Base-by-base conservation (phyloP, 441 rosid genomes). In the Populus hybrid region DNA sequence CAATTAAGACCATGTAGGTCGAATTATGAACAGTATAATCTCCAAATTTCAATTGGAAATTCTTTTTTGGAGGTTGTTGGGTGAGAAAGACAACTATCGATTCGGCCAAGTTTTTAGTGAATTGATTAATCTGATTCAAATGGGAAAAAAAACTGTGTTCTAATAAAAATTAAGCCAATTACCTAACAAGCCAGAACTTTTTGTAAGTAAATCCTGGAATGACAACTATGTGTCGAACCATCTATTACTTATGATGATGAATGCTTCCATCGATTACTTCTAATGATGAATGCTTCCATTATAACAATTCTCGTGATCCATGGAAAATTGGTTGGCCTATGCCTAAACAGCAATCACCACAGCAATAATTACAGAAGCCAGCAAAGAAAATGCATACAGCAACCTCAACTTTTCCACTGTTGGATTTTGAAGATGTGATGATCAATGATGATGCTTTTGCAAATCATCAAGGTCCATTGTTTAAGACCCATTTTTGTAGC, bases 201-300 rank as follows among this genome's bases (percentile, higher is more conserved):
- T 38, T 38, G n/a, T 0, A 38, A 38, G 42, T 38, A 38, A 38
- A 38, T 38, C 42, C 42, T 1, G 42, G 42, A 38, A 38, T 38
- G 42, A 9, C 42, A 38, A 38, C 42, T 38, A 38, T 38, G 42
- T 38, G 42, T 9, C 42, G 42, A 38, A 38, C 42, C 42, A 38
- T 38, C 42, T 38, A 38, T 38, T 9, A 38, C 3, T 38, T 38
- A 28, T 28, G 29, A 28, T 28, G 29, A 28, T 28, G 29, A 28
- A 28, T 28, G 29, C 29, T 28, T 28, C 29, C 70, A 38, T 35
- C 18, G 38, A 64, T 28, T 38, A 24, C 42, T 64, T 23, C 56
- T 38, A 72, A 72, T 72, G 28, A 75, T 67, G 9, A 29, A 9
- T 66, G 77, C 71, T 75, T 66, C 65, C 77, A 75, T 45, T 45